Evolutionary conservation across 805 yeast species (phyloP).

Genomic region (Isabelozyma gotoi): DNA sequence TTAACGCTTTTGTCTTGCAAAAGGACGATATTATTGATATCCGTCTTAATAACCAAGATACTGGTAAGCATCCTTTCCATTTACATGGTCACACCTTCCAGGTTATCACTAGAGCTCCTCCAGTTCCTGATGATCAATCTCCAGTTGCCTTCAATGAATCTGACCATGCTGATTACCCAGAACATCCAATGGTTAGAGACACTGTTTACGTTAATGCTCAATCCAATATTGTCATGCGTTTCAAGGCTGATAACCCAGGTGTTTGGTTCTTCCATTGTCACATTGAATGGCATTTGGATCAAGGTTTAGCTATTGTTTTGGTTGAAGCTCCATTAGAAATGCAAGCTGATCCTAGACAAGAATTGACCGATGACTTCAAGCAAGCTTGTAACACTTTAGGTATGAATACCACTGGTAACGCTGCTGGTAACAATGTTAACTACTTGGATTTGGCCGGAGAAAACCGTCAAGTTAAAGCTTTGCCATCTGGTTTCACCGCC

Average conservation of each 20-base stretch:
- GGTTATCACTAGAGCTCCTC: constrained; percentile 52
- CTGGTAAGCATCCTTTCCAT: constrained; percentile 79
- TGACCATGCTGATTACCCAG: constrained; percentile 47
- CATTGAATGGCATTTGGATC: constrained; percentile 81
- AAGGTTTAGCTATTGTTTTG: constrained; percentile 72
- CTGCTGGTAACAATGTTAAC: constrained; percentile 75
- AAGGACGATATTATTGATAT: constrained; percentile 68
- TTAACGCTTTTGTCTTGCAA: constrained; percentile 61
- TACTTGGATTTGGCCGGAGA: constrained; percentile 71
- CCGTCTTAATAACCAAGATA: constrained; percentile 76
- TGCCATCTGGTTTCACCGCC: constrained; percentile 92
- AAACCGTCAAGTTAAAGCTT: constrained; percentile 59
- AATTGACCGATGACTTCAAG: constrained; percentile 59
- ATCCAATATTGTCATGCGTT: constrained; percentile 68
- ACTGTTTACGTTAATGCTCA: constrained; percentile 66
- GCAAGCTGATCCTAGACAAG: constrained; percentile 43
- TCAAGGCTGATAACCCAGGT: constrained; percentile 86
- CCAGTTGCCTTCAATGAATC: constrained; percentile 46
- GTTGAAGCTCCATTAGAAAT: constrained; percentile 67
- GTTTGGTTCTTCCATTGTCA: constrained; percentile 95
- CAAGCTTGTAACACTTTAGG: constrained; percentile 59
- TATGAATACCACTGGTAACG: constrained; percentile 69
- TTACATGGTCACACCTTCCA: constrained; percentile 75
- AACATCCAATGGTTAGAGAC: constrained; percentile 66
- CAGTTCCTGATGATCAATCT: constrained; percentile 51